Base-by-base conservation (phyloP, 495 filamentous ascomycete genomes). In the Lasiosphaeris hirsuta region DNA sequence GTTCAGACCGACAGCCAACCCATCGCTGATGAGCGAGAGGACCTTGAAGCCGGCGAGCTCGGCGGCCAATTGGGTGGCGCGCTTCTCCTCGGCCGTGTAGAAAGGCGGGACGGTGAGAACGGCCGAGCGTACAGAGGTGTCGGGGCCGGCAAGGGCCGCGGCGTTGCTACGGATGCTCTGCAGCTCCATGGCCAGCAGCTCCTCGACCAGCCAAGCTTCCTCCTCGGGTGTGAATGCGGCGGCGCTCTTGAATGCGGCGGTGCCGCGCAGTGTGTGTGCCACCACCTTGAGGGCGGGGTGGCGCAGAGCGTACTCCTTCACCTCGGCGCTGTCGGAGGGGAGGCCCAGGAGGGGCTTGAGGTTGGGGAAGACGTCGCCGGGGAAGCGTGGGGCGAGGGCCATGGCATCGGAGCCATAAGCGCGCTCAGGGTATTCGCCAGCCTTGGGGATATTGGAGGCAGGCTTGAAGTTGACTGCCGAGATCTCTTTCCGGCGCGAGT, bases 401-500 rank as follows among this genome's bases (percentile, higher is more conserved):
- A 96, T 78, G 38, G 94, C 95, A 76, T 97, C 91, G 56, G 85
- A 86, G 62, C 94, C 94, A 67, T 97, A 99, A 54, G 87, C 82
- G 65, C 94, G 82, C 71, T 97, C 94, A 11, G 94, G 95, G 69
- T 89, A 96, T 11, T 69, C 64, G 44, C 80, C 83, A 36, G 78
- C 76, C 33, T 81, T 78, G 57, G 82, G 75, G 52, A 73, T 76
- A 67, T 76, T 76, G 72, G 78, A 78, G 15, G 82, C 76, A 41
- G 92, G 90, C 71, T 97, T 99, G 81, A 99, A 97, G 35, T 90
- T 89, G 63, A 97, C 85, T 43, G 92, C 92, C 4, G 93, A 89
- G 17, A 78, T 81, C 69, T 99, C 95, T 77, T 99, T 99, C 63
- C 94, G 87, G 71, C 95, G 89, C 37, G 94, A 97, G 72, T 99